Conservation (phyloP, 768 basidiomycete species). For the Termitomyces sp. region DNA sequence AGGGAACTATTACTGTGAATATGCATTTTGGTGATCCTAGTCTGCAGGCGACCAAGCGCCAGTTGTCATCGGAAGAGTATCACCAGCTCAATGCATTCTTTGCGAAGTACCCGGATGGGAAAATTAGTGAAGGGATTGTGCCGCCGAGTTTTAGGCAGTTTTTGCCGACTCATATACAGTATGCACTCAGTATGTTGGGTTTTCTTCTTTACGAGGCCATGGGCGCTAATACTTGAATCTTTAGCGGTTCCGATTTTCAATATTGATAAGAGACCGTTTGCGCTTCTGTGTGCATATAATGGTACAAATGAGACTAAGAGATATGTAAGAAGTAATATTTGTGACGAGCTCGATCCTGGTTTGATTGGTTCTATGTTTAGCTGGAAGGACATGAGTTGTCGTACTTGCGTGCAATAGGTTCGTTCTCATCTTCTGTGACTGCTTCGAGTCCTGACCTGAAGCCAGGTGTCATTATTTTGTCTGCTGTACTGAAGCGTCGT, state of each 20-base stretch:
- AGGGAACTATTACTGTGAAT: slow-evolving; percentile 60
- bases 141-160: slow-evolving; percentile 80
- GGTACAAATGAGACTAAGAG: slow-evolving; percentile 73
- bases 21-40: slow-evolving; percentile 65
- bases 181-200: slow-evolving; percentile 68
- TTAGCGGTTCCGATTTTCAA: slow-evolving; percentile 89
- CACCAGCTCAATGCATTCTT: slow-evolving; percentile 73
- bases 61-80: slow-evolving; percentile 67
- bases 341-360: background rate
- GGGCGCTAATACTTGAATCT: background rate
- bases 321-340: slow-evolving; percentile 42
- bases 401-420: slow-evolving; percentile 86
- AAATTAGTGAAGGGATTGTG: slow-evolving; percentile 81
- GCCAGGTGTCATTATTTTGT: slow-evolving; percentile 83
- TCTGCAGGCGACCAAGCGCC: slow-evolving; percentile 42
- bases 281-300: slow-evolving; percentile 88
- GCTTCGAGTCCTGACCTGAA: background rate
- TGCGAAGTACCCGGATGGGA: slow-evolving; percentile 73
- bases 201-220: background rate
- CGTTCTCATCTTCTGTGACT: background rate
- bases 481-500: slow-evolving; percentile 84
- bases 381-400: slow-evolving; percentile 87
- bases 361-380: slow-evolving; percentile 26
- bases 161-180: slow-evolving; percentile 77
- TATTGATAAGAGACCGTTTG: slow-evolving; percentile 88